A percentile compares a stretch with the other conserved stretches of the same genome.
Evolutionary conservation across 2,329 filamentous ascomycete genomes (phyloP).

Genomic region (Cladosporium sphaerospermum): DNA sequence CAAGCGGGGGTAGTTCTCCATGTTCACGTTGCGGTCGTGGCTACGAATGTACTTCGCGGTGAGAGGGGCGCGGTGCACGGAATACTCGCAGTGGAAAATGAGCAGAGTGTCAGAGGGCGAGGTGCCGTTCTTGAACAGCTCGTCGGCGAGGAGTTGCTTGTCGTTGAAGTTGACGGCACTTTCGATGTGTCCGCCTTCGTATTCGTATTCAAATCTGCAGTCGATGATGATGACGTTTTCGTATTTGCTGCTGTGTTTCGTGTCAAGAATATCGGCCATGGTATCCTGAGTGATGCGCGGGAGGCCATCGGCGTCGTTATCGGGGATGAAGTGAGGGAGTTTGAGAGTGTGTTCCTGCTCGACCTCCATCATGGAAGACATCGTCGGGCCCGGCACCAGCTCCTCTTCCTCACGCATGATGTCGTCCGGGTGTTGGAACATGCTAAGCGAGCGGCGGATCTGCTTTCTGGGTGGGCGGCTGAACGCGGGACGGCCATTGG

Average conservation of each 20-base stretch:
- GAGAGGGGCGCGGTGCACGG: conserved; percentile 87
- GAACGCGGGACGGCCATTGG: conserved; percentile 52
- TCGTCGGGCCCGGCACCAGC: conserved; percentile 40
- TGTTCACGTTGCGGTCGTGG: conserved; percentile 78
- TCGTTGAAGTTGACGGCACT: conserved; percentile 95
- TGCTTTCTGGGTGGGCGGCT: conserved; percentile 75
- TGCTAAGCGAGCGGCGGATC: conserved; percentile 87
- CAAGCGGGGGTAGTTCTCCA: conserved; percentile 76
- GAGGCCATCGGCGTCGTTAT: conserved; percentile 76
- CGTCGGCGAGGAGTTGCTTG: conserved; percentile 75
- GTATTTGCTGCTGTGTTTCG: conserved; percentile 69
- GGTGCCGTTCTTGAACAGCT: conserved; percentile 61
- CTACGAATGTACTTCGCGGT: conserved; percentile 93
- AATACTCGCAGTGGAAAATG: conserved; percentile 98
- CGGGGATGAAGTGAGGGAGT: conserved; percentile 76
- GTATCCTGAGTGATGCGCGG: conserved; percentile 80
- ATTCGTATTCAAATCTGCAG: conserved; percentile 98
- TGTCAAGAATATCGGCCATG: conserved; percentile 80
- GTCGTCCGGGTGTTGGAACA: conserved; percentile 91
- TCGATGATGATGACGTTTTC: conserved; percentile 84
- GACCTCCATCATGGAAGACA: conserved; percentile 73
- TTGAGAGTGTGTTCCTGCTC: conserved; percentile 68
- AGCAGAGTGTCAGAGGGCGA: conserved; percentile 69
- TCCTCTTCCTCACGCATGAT: conserved; percentile 74
- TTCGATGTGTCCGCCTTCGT: conserved; percentile 90